phyloP scores from a whole-genome alignment of 495 filamentous ascomycete genomes.

The Glutinoglossum americanum region DNA sequence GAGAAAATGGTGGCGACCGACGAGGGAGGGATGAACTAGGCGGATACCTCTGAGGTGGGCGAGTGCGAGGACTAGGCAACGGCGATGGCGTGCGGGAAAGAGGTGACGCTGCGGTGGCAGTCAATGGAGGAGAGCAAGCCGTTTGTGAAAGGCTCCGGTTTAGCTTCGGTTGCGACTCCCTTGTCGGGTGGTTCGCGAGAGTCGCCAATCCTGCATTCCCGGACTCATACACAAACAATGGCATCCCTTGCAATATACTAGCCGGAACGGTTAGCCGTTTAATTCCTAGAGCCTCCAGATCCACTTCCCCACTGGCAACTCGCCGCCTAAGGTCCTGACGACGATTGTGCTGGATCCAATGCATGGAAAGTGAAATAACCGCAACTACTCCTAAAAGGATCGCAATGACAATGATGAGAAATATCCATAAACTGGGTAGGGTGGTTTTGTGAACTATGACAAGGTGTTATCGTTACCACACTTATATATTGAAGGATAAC shows the following conservation, averaged over 20 bases:
- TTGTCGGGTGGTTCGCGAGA: background rate
- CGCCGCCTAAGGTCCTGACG: slow-evolving; percentile 42
- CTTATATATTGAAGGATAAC: slow-evolving; percentile 10
- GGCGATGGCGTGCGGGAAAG: background rate
- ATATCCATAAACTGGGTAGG: slow-evolving; percentile 59
- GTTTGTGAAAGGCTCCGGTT: background rate
- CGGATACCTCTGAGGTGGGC: background rate
- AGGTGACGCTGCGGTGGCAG: background rate
- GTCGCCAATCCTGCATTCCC: slow-evolving; percentile 14
- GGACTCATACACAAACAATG: slow-evolving; percentile 44
- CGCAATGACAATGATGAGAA: slow-evolving; percentile 58
- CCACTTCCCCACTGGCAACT: slow-evolving; percentile 51
- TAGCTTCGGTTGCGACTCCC: background rate
- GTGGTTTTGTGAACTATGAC: slow-evolving; percentile 17
- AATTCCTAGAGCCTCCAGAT: slow-evolving; percentile 62
- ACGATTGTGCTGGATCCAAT: slow-evolving; percentile 44
- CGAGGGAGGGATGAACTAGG: slow-evolving; percentile 15
- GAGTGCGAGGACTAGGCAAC: background rate
- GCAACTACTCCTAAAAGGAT: slow-evolving; percentile 45
- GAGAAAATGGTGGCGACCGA: slow-evolving; percentile 22
- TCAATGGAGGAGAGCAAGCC: background rate
- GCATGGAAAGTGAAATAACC: slow-evolving; percentile 47
- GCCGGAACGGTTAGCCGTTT: slow-evolving; percentile 49
- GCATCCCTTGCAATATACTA: slow-evolving; percentile 44
- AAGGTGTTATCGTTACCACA: slow-evolving; percentile 7